Evolutionary conservation across 495 filamentous ascomycete genomes (phyloP).

Genomic region (Chaetomidium leptoderma): DNA sequence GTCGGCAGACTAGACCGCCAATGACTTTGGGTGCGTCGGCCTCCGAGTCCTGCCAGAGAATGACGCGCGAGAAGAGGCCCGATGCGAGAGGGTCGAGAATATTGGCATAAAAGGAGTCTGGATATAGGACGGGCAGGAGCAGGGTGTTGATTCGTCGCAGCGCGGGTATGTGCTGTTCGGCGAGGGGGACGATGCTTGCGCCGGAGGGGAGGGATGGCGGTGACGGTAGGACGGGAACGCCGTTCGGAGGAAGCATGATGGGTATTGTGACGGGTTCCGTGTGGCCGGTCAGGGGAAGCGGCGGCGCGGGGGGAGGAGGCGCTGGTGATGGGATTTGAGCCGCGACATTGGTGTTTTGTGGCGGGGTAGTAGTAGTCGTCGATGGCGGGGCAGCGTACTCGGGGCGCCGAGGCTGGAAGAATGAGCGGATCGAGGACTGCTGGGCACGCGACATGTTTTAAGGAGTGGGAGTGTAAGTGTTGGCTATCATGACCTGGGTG

Average conservation of each 20-base stretch:
- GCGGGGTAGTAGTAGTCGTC: slow-evolving; percentile 20
- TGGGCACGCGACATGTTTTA: slow-evolving; percentile 27
- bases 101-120: slow-evolving; percentile 77
- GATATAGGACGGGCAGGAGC: slow-evolving; percentile 83
- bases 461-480: not conserved
- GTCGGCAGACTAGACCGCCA: slow-evolving; percentile 78
- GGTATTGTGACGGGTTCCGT: slow-evolving; percentile 8
- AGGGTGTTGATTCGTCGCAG: slow-evolving; percentile 77
- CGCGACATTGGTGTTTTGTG: slow-evolving; percentile 5
- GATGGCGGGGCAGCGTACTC: slow-evolving; percentile 28
- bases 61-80: slow-evolving; percentile 70
- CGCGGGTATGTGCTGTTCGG: slow-evolving; percentile 60
- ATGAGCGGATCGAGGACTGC: slow-evolving; percentile 50
- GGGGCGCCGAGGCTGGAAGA: slow-evolving; percentile 34
- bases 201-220: slow-evolving; percentile 40
- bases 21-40: slow-evolving; percentile 56
- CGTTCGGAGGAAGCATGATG: slow-evolving; percentile 34
- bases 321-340: slow-evolving; percentile 18
- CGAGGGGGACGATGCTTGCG: slow-evolving; percentile 57
- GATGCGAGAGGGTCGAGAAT: slow-evolving; percentile 63
- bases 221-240: slow-evolving; percentile 29
- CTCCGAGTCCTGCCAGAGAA: slow-evolving; percentile 48
- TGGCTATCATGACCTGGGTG: not conserved
- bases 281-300: slow-evolving; percentile 15
- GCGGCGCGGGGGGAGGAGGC: slow-evolving; percentile 19